Evolutionary conservation across 2,329 filamentous ascomycete species (phyloP).

Genomic region (Triangularia setosa): DNA sequence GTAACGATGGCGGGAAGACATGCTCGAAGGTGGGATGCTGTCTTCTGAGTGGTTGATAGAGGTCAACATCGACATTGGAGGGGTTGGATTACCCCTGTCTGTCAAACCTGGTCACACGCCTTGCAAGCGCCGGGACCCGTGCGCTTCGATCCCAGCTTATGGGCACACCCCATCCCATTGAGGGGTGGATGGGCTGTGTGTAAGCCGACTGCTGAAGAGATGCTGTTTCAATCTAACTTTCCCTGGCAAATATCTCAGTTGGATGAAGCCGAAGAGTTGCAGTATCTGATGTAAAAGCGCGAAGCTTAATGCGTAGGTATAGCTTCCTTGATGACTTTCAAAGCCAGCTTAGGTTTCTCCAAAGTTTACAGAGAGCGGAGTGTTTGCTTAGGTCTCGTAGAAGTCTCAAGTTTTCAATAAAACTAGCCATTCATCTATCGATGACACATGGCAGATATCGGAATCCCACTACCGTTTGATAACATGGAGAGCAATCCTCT

Average conservation of each 20-base stretch:
- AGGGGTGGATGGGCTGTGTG: background rate
- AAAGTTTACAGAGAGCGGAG: too few species aligned
- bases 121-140: constrained; percentile 26
- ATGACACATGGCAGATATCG: background rate
- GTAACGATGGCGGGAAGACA: constrained; percentile 19
- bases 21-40: constrained; percentile 1
- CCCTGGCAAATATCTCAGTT: too few species aligned
- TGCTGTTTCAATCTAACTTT: too few species aligned
- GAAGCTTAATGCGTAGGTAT: too few species aligned
- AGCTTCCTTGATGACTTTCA: too few species aligned
- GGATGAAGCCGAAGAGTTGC: too few species aligned
- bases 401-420: too few species aligned
- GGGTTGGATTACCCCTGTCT: constrained; percentile 20
- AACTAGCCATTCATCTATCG: background rate
- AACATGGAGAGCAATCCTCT: background rate
- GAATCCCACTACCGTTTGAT: background rate
- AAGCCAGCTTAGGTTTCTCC: too few species aligned
- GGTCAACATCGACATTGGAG: constrained; percentile 18
- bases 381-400: too few species aligned
- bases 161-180: background rate
- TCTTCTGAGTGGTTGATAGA: constrained; percentile 16
- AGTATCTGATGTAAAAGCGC: too few species aligned
- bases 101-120: constrained; percentile 11
- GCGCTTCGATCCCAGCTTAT: constrained; percentile 1
- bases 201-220: background rate